Evolutionary conservation across 2,329 filamentous ascomycete genomes (phyloP).

Genomic region (Fusarium oligoseptatum): DNA sequence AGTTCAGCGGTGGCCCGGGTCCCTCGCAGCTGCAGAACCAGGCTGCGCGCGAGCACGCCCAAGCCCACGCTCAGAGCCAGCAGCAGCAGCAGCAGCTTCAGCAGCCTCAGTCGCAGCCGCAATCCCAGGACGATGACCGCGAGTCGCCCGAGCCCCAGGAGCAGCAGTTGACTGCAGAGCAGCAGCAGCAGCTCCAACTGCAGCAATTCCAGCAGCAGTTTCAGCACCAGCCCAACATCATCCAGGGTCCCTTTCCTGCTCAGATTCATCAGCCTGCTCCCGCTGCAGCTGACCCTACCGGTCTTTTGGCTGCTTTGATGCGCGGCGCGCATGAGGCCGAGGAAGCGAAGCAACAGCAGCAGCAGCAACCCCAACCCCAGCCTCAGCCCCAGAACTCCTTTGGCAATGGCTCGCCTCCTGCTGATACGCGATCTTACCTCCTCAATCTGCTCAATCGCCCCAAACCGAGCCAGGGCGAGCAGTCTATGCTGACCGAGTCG

Average conservation of each 20-base stretch:
- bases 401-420: slow-evolving; percentile 65
- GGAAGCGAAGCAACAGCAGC: slow-evolving; percentile 48
- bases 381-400: slow-evolving; percentile 53
- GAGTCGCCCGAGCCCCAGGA: slow-evolving; percentile 32
- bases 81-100: slow-evolving; percentile 35
- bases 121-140: slow-evolving; percentile 12
- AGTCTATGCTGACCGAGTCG: slow-evolving; percentile 57
- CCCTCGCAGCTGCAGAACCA: slow-evolving; percentile 53
- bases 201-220: slow-evolving; percentile 47
- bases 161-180: slow-evolving; percentile 42
- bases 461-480: slow-evolving; percentile 73
- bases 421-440: slow-evolving; percentile 86
- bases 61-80: slow-evolving; percentile 41
- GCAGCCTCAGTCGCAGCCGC: slow-evolving; percentile 21
- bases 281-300: slow-evolving; percentile 67
- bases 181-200: slow-evolving; percentile 41
- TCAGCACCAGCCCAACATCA: slow-evolving; percentile 32
- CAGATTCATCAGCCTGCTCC: slow-evolving; percentile 70
- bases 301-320: slow-evolving; percentile 72
- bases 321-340: slow-evolving; percentile 67
- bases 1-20: slow-evolving; percentile 62
- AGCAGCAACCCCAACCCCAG: slow-evolving; percentile 31
- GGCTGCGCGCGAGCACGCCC: slow-evolving; percentile 45
- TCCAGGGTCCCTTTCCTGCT: slow-evolving; percentile 48
- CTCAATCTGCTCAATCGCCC: slow-evolving; percentile 87